Evolutionary conservation across 192 early-diverging fungal genomes (phyloP).

Genomic region (Entomortierella chlamydospora): DNA sequence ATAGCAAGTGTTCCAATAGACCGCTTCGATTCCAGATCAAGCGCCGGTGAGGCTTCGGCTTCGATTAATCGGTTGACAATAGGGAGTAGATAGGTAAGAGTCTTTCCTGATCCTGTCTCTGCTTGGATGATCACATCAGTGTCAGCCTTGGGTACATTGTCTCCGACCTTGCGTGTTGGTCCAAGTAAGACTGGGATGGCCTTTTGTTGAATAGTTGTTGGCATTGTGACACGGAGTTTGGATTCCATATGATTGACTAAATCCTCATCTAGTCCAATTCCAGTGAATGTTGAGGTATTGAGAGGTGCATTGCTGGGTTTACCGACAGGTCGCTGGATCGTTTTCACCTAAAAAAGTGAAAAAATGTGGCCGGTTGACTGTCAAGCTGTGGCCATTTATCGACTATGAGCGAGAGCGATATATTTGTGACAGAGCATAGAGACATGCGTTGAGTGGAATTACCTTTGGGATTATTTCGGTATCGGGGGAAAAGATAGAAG

Average conservation of each 20-base stretch:
- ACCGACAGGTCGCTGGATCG: slow-evolving; percentile 32
- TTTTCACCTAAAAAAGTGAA: slow-evolving; percentile 17
- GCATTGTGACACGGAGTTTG: slow-evolving; percentile 81
- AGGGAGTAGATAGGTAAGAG: slow-evolving; percentile 92
- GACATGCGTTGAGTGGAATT: too few relatives aligned
- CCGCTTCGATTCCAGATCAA: slow-evolving; percentile 66
- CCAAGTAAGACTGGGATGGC: slow-evolving; percentile 82
- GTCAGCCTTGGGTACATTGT: slow-evolving; percentile 56
- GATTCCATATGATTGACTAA: slow-evolving; percentile 73
- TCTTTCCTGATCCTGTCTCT: slow-evolving; percentile 98
- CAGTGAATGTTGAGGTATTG: slow-evolving; percentile 71
- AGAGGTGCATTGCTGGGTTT: slow-evolving; percentile 65
- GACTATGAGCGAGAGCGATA: neutral
- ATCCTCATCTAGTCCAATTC: slow-evolving; percentile 81
- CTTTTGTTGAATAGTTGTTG: slow-evolving; percentile 91
- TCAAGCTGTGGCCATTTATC: neutral
- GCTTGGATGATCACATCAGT: slow-evolving; percentile 93
- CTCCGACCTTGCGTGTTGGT: slow-evolving; percentile 55
- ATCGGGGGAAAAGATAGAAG: slow-evolving; percentile 87
- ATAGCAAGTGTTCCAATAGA: slow-evolving; percentile 90
- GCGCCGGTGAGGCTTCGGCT: slow-evolving; percentile 54
- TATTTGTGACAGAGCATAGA: too few relatives aligned
- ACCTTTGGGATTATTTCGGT: slow-evolving; percentile 63
- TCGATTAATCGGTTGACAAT: slow-evolving; percentile 89
- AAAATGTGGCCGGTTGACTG: neutral